Percentiles rank a stretch among this genome's conserved stretches.
These are phyloP conservation scores for Hypoxylon sp. DNA, from an alignment of 2,329 filamentous ascomycete species.

Conservation along the genomic window DNA sequence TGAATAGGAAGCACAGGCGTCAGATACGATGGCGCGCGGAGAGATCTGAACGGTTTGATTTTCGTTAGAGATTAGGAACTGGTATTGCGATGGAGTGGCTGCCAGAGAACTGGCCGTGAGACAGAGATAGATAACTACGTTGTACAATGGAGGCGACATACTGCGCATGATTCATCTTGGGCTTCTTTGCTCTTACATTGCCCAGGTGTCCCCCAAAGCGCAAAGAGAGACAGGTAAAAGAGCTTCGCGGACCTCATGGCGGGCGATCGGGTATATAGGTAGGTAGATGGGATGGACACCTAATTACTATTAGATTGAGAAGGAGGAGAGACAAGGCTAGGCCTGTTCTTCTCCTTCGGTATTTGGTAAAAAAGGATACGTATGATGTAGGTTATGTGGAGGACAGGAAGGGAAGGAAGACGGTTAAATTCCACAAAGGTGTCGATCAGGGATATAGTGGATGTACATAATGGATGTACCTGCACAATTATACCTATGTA, in stretches of 20 bases:
- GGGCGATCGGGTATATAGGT: slow-evolving; percentile 41
- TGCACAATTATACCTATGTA: slow-evolving; percentile 4
- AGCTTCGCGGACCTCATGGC: slow-evolving; percentile 67
- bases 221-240: slow-evolving; percentile 69
- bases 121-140: slow-evolving; percentile 42
- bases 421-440: slow-evolving; percentile 38
- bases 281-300: slow-evolving; percentile 33
- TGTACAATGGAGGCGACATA: slow-evolving; percentile 57
- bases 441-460: slow-evolving; percentile 15
- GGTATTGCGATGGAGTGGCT: slow-evolving; percentile 39
- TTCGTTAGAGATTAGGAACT: slow-evolving; percentile 57
- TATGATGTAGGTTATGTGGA: slow-evolving; percentile 29
- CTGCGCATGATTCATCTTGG: slow-evolving; percentile 64
- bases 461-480: slow-evolving; percentile 24
- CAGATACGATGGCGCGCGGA: slow-evolving; percentile 87
- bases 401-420: slow-evolving; percentile 14
- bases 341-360: slow-evolving; percentile 33
- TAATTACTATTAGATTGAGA: slow-evolving; percentile 38
- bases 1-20: slow-evolving; percentile 94
- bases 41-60: slow-evolving; percentile 74
- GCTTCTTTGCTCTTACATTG: slow-evolving; percentile 59
- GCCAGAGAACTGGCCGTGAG: slow-evolving; percentile 45
- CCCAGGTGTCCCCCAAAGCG: slow-evolving; percentile 65
- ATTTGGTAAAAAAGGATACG: slow-evolving; percentile 33
- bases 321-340: slow-evolving; percentile 34